Percentiles rank a stretch among this genome's conserved stretches.
These are phyloP conservation scores for Austroboletus festivus DNA, from an alignment of 768 basidiomycete species.

Conservation along the genomic window DNA sequence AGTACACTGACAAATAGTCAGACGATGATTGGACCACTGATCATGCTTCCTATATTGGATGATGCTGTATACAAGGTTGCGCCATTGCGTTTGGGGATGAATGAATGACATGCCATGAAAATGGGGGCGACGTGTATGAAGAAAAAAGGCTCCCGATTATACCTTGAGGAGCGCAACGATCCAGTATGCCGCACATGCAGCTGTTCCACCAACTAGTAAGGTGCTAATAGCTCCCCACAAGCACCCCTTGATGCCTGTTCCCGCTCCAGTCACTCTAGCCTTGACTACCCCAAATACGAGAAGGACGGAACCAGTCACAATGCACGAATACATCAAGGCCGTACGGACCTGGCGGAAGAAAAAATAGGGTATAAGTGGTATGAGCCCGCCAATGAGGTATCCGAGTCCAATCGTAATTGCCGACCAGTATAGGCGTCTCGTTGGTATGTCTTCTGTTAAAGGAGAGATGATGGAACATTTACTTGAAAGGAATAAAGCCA, in stretches of 20 bases:
- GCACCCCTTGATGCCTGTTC: constrained; percentile 62
- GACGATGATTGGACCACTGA: too few relatives aligned
- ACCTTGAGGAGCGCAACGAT: constrained; percentile 51
- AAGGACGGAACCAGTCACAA: constrained; percentile 82
- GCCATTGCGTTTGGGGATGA: too few relatives aligned
- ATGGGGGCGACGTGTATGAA: too few relatives aligned
- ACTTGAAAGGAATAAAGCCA: constrained; percentile 7
- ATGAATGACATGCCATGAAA: too few relatives aligned
- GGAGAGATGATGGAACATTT: background rate
- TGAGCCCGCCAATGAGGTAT: constrained; percentile 89
- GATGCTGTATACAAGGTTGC: too few relatives aligned
- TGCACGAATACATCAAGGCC: constrained; percentile 67
- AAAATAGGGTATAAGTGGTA: constrained; percentile 92
- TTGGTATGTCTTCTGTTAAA: constrained; percentile 79
- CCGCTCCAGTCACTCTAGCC: constrained; percentile 82
- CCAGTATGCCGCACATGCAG: constrained; percentile 72
- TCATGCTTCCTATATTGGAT: too few relatives aligned
- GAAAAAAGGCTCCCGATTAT: too few relatives aligned
- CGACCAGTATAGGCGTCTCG: constrained; percentile 78
- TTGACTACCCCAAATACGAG: constrained; percentile 91
- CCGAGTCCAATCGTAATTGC: constrained; percentile 95
- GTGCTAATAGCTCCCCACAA: constrained; percentile 87
- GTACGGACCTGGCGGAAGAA: constrained; percentile 70
- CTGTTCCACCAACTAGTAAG: constrained; percentile 83
- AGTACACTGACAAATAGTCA: too few relatives aligned